A percentile compares a stretch with the other conserved stretches of the same genome.
Conservation (phyloP, 805 yeast genomes). For the Nakazawaea wyomingensis region DNA sequence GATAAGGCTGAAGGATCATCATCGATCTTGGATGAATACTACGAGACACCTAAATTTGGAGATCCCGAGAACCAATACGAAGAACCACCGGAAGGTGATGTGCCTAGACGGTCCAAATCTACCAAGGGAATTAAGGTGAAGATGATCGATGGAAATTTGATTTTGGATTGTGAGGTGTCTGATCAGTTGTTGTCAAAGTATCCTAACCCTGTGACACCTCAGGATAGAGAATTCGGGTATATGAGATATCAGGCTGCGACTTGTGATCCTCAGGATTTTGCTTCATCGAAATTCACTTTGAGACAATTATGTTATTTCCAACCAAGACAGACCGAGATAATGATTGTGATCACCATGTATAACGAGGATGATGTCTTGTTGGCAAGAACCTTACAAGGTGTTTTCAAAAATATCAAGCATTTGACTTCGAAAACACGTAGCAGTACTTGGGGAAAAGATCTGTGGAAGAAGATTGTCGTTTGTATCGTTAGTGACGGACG, state of each 20-base stretch:
- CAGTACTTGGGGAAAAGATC: conserved; percentile 86
- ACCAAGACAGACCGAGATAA: conserved; percentile 78
- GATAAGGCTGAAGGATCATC: conserved; percentile 5
- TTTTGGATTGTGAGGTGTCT: conserved; percentile 87
- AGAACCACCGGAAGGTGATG: conserved; percentile 7
- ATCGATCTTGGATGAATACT: conserved; percentile 3
- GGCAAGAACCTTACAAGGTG: conserved; percentile 85
- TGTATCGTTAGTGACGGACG: conserved; percentile 91
- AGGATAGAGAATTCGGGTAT: conserved; percentile 59
- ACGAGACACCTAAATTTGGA: conserved; percentile 9
- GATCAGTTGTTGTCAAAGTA: conserved; percentile 54
- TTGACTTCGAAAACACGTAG: conserved; percentile 59
- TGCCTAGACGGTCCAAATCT: conserved; percentile 10
- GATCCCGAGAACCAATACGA: conserved; percentile 1
- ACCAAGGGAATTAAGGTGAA: conserved; percentile 28
- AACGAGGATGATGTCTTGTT: conserved; percentile 80
- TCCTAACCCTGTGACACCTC: conserved; percentile 37
- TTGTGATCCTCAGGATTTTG: conserved; percentile 77
- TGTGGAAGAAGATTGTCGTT: conserved; percentile 93
- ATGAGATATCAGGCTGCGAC: conserved; percentile 95
- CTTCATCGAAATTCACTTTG: conserved; percentile 59
- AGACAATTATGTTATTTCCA: conserved; percentile 75
- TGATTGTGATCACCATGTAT: conserved; percentile 85
- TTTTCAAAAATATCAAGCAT: conserved; percentile 79
- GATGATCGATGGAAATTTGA: conserved; percentile 71